A percentile compares a stretch with the other conserved stretches of the same genome.
Conservation (phyloP, 495 filamentous ascomycete species). For the Daldinia caldariorum region DNA sequence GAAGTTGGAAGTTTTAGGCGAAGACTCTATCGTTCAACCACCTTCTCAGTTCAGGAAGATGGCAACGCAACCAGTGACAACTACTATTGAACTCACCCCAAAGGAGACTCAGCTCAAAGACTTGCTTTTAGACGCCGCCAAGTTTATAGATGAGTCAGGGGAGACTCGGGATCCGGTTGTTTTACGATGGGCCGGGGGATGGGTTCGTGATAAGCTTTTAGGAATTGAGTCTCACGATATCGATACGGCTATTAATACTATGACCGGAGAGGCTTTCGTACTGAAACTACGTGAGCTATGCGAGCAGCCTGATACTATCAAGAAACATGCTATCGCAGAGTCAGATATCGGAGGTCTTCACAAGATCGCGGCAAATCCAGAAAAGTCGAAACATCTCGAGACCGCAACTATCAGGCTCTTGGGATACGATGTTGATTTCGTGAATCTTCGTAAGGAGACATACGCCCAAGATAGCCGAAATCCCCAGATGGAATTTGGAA, state of each 20-base stretch:
- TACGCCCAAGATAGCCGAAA: conserved; percentile 88
- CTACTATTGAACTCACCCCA: conserved; percentile 68
- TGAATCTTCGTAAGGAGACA: conserved; percentile 92
- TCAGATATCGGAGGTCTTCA: conserved; percentile 72
- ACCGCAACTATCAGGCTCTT: conserved; percentile 88
- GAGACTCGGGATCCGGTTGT: conserved; percentile 60
- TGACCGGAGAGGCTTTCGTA: conserved; percentile 91
- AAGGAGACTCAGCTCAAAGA: conserved; percentile 73
- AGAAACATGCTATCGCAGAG: conserved; percentile 58
- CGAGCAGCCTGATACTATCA: conserved; percentile 54
- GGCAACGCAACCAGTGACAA: conserved; percentile 42
- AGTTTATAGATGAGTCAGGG: conserved; percentile 69
- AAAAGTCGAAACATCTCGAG: conserved; percentile 97
- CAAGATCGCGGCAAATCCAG: conserved; percentile 88
- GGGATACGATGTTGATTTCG: conserved; percentile 90
- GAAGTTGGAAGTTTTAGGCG: conserved; percentile 38
- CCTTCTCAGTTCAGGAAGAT: conserved; percentile 40
- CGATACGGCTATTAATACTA: conserved; percentile 91
- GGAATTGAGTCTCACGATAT: conserved; percentile 86
- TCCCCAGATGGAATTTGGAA: conserved; percentile 93
- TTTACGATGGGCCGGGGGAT: conserved; percentile 94
- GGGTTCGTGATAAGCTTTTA: conserved; percentile 97
- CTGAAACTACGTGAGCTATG: conserved; percentile 67
- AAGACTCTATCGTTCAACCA: conserved; percentile 19
- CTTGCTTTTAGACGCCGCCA: conserved; percentile 78